These are phyloP conservation scores for Pseudomicrostroma phylloplanum DNA, from an alignment of 1,284 basidiomycete species.

Conservation along the genomic window DNA sequence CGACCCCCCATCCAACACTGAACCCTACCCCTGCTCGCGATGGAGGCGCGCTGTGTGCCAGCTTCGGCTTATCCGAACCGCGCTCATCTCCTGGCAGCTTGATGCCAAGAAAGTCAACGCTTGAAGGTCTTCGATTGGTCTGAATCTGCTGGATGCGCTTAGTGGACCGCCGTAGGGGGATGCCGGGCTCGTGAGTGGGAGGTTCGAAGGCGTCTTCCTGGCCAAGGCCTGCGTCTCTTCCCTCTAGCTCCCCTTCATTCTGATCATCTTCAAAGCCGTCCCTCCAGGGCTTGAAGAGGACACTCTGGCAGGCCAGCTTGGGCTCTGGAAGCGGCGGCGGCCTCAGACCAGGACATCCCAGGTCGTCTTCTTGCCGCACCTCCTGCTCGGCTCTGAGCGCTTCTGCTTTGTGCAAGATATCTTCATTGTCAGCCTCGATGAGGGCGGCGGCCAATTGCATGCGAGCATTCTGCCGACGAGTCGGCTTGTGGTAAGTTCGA, in stretches of 20 bases:
- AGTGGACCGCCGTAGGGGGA: too few relatives aligned
- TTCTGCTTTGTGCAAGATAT: conserved; percentile 24
- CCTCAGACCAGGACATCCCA: conserved; percentile 8
- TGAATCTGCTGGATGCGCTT: too few relatives aligned
- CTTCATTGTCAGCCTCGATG: conserved; percentile 48
- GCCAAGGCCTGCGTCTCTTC: too few relatives aligned
- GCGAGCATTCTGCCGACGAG: conserved; percentile 21
- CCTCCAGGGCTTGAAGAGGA: conserved; percentile 39
- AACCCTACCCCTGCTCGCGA: too few relatives aligned
- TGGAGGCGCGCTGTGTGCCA: too few relatives aligned
- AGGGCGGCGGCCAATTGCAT: conserved; percentile 39
- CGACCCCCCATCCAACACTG: conserved; percentile 27
- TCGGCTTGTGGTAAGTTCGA: conserved; percentile 15
- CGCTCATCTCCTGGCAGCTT: conserved; percentile 16
- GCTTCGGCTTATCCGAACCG: too few relatives aligned
- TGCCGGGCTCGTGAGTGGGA: too few relatives aligned
- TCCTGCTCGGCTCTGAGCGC: neutral
- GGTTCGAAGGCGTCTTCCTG: too few relatives aligned
- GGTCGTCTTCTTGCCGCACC: neutral
- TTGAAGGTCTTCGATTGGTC: conserved; percentile 5
- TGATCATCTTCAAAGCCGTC: conserved; percentile 15
- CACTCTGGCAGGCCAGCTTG: conserved; percentile 35
- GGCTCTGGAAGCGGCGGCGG: conserved; percentile 29
- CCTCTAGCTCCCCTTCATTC: neutral
- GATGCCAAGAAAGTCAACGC: conserved; percentile 40